Base-by-base conservation (phyloP, 2,329 filamentous ascomycete species). In the Xenoacremonium recifei region DNA sequence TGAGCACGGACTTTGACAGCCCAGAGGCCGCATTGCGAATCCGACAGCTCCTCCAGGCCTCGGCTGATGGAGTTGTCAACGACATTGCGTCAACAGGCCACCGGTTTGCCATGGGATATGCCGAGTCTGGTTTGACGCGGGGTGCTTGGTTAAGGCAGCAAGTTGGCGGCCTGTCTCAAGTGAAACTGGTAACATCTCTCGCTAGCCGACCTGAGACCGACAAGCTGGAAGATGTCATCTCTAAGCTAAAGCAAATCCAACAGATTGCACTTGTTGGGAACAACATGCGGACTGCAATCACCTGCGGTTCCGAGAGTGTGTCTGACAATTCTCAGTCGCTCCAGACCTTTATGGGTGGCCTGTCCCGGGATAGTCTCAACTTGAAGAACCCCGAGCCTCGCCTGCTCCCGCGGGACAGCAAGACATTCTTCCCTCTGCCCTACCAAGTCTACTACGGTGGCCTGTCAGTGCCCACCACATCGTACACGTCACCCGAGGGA, bases 401-500 rank as follows among this genome's bases (percentile, higher is more conserved):
- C 13, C 62, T 67, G 2, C 68, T 75, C 39, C 61, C 67, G 12
- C 68, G 69, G 48, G 75, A 82, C 48, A 72, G 74, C 50, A 93
- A 90, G 63, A 85, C 89, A 0, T 95, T 97, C 68, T 97, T 95
- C 68, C 86, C 92, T 18, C 76, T 99, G 15, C 93, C 93, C 1
- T 99, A 96, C 67, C 93, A 99, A 67, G 93, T 99, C 23, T 96
- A 95, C 63, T 97, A 97, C 62, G 89, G 92, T 6, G 87, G 85
- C 13, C 76, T 93, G 33, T 85, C 89, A 15, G 69, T 96, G 12
- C 84, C 87, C 6, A 95, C 92, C 1, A 85, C 87, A 0, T 87
- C 91, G 0, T 99, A 96, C 66, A 84, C 82, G 4, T 80, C 87
- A 32, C 65, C 82, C 0, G 77, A 86, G 39, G 84, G 87, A 30